A percentile compares a stretch with the other conserved stretches of the same genome.
Evolutionary conservation across 2,329 filamentous ascomycete species (phyloP).

Genomic region (Xylariaceae sp.): DNA sequence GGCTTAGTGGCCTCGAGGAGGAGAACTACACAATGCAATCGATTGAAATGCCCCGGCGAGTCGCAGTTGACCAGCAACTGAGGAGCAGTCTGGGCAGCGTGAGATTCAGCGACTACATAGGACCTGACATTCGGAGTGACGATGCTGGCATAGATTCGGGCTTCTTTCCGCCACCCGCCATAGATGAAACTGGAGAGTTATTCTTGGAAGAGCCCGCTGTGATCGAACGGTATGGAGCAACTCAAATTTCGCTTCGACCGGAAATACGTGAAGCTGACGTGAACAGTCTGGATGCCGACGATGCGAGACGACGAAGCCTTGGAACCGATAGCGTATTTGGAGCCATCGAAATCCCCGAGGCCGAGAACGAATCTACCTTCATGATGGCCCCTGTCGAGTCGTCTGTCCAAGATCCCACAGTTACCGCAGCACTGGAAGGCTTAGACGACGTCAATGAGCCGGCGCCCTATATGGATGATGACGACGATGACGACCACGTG

Average conservation of each 20-base stretch:
- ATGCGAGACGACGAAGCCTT: conserved; percentile 35
- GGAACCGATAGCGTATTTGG: conserved; percentile 48
- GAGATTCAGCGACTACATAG: conserved; percentile 47
- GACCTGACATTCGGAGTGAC: conserved; percentile 35
- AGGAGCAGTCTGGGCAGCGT: conserved; percentile 45
- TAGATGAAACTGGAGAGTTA: conserved; percentile 38
- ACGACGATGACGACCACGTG: conserved; percentile 22
- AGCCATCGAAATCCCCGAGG: conserved; percentile 43
- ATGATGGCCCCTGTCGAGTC: conserved; percentile 37
- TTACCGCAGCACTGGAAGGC: conserved; percentile 20
- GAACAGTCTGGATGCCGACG: conserved; percentile 36
- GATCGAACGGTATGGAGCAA: conserved; percentile 38
- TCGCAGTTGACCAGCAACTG: conserved; percentile 41
- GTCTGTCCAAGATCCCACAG: conserved; percentile 27
- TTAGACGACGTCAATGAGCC: conserved; percentile 20
- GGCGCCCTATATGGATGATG: conserved; percentile 22
- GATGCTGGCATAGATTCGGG: conserved; percentile 44
- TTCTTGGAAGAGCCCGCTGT: conserved; percentile 37
- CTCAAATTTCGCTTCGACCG: conserved; percentile 7
- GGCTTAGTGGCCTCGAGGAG: conserved; percentile 51
- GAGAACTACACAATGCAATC: conserved; percentile 55
- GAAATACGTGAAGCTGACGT: conserved; percentile 9
- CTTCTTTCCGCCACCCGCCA: conserved; percentile 46
- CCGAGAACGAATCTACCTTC: conserved; percentile 49
- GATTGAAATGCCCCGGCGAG: conserved; percentile 54